Evolutionary conservation across 139 green algal species (phyloP), one percentile per base, ranked within the genome.

Genomic region (Chlamydomonas eustigma): DNA sequence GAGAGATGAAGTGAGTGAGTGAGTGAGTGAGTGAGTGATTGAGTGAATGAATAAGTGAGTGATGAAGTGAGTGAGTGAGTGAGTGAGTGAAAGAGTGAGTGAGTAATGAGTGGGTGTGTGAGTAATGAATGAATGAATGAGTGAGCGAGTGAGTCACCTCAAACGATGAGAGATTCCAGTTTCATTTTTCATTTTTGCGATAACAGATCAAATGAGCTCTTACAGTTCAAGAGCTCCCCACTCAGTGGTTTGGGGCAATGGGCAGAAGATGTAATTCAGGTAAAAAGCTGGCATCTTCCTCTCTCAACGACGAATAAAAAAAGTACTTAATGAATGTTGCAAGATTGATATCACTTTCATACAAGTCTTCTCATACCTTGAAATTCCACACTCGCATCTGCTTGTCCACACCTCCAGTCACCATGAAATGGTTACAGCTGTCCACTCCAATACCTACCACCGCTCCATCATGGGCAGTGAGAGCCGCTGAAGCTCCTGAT

Each of bases 381-480:
- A 98, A 97, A 78, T 90, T 79, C 94, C 94, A 98, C 32, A 90
- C 76, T 33, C 90, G 82, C 37, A 98, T 67, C 39, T 58, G 8
- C 12, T 88, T 88, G 78, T 95, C 91, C n/a, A 80, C 39, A 0
- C 86, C 87, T 1, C 37, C 80, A 30, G 73, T 94, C 30, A 95
- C 88, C 22, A 97, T 64, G 64, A 86, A 34, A 6, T 79, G 70
- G 81, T 96, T 97, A 87, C 74, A 83, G 30, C 58, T 76, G 78
- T 98, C 93, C 8, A 78, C 36, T 0, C 76, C 79, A 0, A 94
- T 24, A 25, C 90, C 93, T 1, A 81, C 69, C 8, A 98, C 82
- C 1, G 87, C 76, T 5, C 84, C 84, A 37, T 86, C 84, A 51
- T 98, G 94, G 2, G 92, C 92, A 3, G 81, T 12, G 18, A 58